Evolutionary conservation across 257 asterid genomes (phyloP), one percentile per base, ranked within the genome.

Genomic region (Buddleja alternifolia): DNA sequence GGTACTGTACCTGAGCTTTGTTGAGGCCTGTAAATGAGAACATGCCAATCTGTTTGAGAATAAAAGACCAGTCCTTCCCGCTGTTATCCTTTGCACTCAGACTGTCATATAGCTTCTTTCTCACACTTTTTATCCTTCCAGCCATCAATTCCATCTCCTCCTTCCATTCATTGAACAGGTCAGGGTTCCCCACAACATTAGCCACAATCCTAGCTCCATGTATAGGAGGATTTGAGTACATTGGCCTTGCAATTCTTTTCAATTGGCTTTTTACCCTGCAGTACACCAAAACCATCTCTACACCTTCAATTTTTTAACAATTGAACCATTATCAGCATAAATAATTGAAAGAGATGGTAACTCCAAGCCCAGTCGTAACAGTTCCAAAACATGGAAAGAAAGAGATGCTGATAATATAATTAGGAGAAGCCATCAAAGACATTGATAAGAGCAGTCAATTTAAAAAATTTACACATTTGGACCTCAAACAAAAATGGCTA

Each of bases 141-240:
- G 99, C 99, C 96, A 93, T 93, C 80, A 80, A 20, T 69, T 86
- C 92, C 97, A 93, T 93, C 80, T 93, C 97, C 69, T 80, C 85
- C 77, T 90, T 90, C 99, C 99, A 93, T 59, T 90, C 96, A 45
- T 77, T 71, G 77, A 90, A 90, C 40, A 93, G 86, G 63, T 82
- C 94, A 3, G 91, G 74, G 69, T 58, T 85, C 40, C 99, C 99
- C 44, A 93, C 97, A 59, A 93, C 83, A 60, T 88, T 87, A 61
- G 99, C 95, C 57, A 93, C 99, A 70, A 93, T 87, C 77, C 75
- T 85, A 37, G 99, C 99, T 75, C 99, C 99, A 29, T 93, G 99
- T 52, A 93, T 52, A 12, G 99, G 96, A 72, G 99, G 99, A 74
- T 93, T 93, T 29, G 97, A 93, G 86, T 90, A 90, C 97, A 93